phyloP scores from a whole-genome alignment of 345 rosid genomes.

The Noccaea bulbosa region DNA sequence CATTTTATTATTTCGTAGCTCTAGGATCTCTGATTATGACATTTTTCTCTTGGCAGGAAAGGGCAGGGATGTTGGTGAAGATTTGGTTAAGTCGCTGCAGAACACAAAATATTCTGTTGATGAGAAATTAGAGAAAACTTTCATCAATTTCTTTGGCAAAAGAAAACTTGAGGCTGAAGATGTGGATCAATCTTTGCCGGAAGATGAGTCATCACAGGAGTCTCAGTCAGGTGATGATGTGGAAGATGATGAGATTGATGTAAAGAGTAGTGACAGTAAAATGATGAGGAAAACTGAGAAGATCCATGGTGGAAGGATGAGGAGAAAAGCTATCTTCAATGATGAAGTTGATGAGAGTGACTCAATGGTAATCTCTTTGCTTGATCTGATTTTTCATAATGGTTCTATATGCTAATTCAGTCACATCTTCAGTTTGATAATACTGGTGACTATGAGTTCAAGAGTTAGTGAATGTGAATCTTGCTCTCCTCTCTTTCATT shows the following conservation, averaged over 20 bases:
- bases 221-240: slow-evolving; percentile 44
- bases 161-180: slow-evolving; percentile 43
- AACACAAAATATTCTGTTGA: slow-evolving; percentile 81
- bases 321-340: slow-evolving; percentile 80
- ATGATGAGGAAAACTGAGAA: slow-evolving; percentile 62
- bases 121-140: slow-evolving; percentile 81
- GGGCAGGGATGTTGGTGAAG: slow-evolving; percentile 79
- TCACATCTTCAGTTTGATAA: slow-evolving; percentile 9
- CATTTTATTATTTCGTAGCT: background rate
- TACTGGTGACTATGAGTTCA: slow-evolving; percentile 21
- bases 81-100: slow-evolving; percentile 80
- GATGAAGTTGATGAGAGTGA: slow-evolving; percentile 48
- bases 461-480: slow-evolving; percentile 8
- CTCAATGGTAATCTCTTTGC: slow-evolving; percentile 47
- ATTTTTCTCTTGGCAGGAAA: slow-evolving; percentile 56
- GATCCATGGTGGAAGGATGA: slow-evolving; percentile 67
- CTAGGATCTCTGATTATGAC: slow-evolving; percentile 20
- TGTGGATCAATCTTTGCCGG: slow-evolving; percentile 34
- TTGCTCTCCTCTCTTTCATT: slow-evolving; percentile 4
- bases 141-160: slow-evolving; percentile 68
- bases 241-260: slow-evolving; percentile 43
- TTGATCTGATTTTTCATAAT: slow-evolving; percentile 27
- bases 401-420: background rate
- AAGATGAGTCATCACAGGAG: slow-evolving; percentile 48
- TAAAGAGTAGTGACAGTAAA: slow-evolving; percentile 39